Percentiles rank a stretch among this genome's conserved stretches.
These are phyloP conservation scores for Dendrobium officinale DNA, from an alignment of 106 monocot species.

Conservation along the genomic window DNA sequence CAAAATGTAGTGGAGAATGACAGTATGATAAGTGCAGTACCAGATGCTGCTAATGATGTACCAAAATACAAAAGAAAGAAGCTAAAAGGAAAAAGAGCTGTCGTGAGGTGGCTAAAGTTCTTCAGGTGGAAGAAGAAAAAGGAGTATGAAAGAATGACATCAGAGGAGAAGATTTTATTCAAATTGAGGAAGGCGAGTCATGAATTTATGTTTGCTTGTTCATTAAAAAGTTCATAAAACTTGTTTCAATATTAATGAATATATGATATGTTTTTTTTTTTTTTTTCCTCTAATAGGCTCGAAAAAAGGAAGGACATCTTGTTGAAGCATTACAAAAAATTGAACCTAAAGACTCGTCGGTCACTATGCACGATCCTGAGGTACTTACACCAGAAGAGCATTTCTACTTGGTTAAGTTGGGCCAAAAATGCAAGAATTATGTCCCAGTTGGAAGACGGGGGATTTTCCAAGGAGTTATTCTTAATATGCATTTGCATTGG, in stretches of 20 bases:
- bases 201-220: not conserved
- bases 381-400: constrained; percentile 96
- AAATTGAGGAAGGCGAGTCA: constrained; percentile 66
- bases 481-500: constrained; percentile 99
- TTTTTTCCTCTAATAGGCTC: constrained; percentile 41
- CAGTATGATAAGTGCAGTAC: constrained; percentile 2
- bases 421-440: constrained; percentile 88
- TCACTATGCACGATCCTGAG: constrained; percentile 83
- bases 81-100: constrained; percentile 83
- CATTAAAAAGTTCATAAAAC: not conserved
- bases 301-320: constrained; percentile 67
- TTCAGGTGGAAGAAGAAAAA: constrained; percentile 97
- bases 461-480: constrained; percentile 94
- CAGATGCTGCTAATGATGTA: constrained; percentile 16
- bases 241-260: not conserved
- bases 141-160: constrained; percentile 87
- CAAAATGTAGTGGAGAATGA: constrained; percentile 21
- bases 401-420: constrained; percentile 86
- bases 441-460: constrained; percentile 93
- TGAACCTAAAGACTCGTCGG: constrained; percentile 59
- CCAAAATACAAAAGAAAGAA: constrained; percentile 70
- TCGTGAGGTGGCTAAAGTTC: constrained; percentile 79
- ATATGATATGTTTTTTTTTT: constrained; percentile 7
- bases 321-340: constrained; percentile 71
- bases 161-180: constrained; percentile 89